Percentiles rank a stretch among this genome's conserved stretches.
These are phyloP conservation scores for Groenewaldozyma sp. DNA, from an alignment of 1,139 yeast genomes.

Conservation along the genomic window DNA sequence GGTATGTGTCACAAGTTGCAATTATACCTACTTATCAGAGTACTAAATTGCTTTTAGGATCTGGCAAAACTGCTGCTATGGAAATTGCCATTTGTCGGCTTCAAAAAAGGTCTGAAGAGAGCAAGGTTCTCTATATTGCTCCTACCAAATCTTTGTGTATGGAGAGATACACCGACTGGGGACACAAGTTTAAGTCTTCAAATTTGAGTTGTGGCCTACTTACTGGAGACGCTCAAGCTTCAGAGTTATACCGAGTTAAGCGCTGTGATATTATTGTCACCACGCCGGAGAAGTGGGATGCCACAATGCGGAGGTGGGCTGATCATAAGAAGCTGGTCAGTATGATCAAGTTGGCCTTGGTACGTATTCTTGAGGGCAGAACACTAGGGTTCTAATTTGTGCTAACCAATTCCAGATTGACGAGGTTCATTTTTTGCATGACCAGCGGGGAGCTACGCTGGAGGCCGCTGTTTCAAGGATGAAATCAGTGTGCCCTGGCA, in stretches of 20 bases:
- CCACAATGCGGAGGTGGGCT: conserved; percentile 71
- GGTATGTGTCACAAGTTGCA: too few relatives aligned
- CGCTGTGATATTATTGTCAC: conserved; percentile 82
- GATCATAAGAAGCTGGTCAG: conserved; percentile 37
- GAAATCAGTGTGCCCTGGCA: conserved; percentile 37
- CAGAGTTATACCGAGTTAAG: conserved; percentile 60
- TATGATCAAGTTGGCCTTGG: conserved; percentile 1
- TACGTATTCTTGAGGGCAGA: background rate
- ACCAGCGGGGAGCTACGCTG: conserved; percentile 89
- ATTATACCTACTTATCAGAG: too few relatives aligned
- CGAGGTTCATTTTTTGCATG: conserved; percentile 89
- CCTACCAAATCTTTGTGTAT: conserved; percentile 1
- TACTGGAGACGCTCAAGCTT: conserved; percentile 81
- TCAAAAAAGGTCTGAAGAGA: background rate
- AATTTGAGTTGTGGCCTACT: conserved; percentile 75
- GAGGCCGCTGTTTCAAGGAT: conserved; percentile 82
- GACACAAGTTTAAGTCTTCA: conserved; percentile 51
- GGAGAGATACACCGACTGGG: conserved; percentile 32
- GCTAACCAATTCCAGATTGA: conserved; percentile 68
- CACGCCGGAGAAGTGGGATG: conserved; percentile 97
- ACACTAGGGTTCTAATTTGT: background rate
- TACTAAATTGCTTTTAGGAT: too few relatives aligned
- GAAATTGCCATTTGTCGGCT: background rate
- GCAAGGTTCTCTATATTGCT: background rate
- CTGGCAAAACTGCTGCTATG: background rate